phyloP scores from a whole-genome alignment of 768 basidiomycete species.

The Cyclocybe aegerita region DNA sequence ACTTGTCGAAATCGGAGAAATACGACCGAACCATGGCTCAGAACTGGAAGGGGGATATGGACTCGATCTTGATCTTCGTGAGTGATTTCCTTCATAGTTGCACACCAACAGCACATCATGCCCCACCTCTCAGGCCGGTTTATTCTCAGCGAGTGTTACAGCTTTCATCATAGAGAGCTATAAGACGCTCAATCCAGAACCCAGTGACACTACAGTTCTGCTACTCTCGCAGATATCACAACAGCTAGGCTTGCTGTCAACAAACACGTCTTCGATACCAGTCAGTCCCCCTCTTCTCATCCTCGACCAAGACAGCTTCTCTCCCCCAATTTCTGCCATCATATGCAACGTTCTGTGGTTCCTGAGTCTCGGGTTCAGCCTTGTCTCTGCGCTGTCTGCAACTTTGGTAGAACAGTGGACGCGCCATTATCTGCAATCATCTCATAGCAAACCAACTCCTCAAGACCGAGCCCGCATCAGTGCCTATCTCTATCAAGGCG shows the following conservation, averaged over 20 bases:
- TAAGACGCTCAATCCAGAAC: constrained; percentile 28
- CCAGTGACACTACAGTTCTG: constrained; percentile 22
- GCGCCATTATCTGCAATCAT: constrained; percentile 36
- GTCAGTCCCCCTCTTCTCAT: background rate
- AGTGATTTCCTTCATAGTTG: constrained; percentile 1
- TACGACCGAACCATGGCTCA: constrained; percentile 29
- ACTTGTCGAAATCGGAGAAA: constrained; percentile 32
- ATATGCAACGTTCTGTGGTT: constrained; percentile 46
- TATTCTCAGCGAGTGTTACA: constrained; percentile 40
- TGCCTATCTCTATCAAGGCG: constrained; percentile 38
- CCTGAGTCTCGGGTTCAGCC: constrained; percentile 41
- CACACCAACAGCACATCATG: background rate
- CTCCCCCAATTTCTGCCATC: constrained; percentile 26
- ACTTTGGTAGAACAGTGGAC: constrained; percentile 53
- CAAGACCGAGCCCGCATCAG: constrained; percentile 41
- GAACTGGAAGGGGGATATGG: constrained; percentile 42
- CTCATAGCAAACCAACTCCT: constrained; percentile 29
- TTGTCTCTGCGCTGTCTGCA: constrained; percentile 40
- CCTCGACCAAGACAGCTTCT: constrained; percentile 12
- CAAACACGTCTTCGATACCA: constrained; percentile 4
- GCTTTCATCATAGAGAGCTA: constrained; percentile 40
- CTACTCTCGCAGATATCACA: constrained; percentile 30
- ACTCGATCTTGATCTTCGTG: constrained; percentile 39
- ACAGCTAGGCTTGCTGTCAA: constrained; percentile 24
- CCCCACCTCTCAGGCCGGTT: constrained; percentile 29